Conservation (phyloP, 495 filamentous ascomycete genomes). For the Penicillium soppii region DNA sequence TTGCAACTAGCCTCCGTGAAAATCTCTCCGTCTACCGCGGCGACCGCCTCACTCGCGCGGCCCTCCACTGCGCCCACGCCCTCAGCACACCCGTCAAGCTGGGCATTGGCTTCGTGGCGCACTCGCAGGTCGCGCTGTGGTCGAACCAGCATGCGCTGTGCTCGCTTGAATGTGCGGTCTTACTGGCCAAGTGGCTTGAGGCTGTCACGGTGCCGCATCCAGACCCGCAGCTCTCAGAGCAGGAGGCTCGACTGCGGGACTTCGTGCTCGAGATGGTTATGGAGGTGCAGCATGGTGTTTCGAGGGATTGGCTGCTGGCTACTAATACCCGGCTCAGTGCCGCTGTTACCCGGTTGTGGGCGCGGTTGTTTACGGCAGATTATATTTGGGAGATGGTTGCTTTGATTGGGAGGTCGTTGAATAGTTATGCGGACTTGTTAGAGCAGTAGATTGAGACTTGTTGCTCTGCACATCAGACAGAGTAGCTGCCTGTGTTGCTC, state of each 20-base stretch:
- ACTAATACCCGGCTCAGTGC: conserved; percentile 61
- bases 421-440: conserved; percentile 63
- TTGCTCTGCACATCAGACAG: background rate
- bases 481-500: background rate
- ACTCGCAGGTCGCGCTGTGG: conserved; percentile 67
- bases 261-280: conserved; percentile 67
- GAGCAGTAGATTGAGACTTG: conserved; percentile 28
- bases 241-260: conserved; percentile 60
- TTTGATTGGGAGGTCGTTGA: conserved; percentile 60
- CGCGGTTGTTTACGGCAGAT: conserved; percentile 64
- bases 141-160: conserved; percentile 70
- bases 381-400: conserved; percentile 68
- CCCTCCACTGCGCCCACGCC: conserved; percentile 68
- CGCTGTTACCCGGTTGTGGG: conserved; percentile 65
- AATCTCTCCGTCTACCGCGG: conserved; percentile 59
- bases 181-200: conserved; percentile 57
- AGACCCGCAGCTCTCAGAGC: conserved; percentile 40
- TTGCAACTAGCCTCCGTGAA: conserved; percentile 57
- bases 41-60: conserved; percentile 55
- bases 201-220: conserved; percentile 36
- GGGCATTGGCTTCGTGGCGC: conserved; percentile 67
- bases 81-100: conserved; percentile 66
- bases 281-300: conserved; percentile 59
- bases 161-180: conserved; percentile 68
- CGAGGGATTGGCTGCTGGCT: conserved; percentile 47